Base-by-base conservation (phyloP, 352 stramenopile species). In the Elongisporangium undulatum region DNA sequence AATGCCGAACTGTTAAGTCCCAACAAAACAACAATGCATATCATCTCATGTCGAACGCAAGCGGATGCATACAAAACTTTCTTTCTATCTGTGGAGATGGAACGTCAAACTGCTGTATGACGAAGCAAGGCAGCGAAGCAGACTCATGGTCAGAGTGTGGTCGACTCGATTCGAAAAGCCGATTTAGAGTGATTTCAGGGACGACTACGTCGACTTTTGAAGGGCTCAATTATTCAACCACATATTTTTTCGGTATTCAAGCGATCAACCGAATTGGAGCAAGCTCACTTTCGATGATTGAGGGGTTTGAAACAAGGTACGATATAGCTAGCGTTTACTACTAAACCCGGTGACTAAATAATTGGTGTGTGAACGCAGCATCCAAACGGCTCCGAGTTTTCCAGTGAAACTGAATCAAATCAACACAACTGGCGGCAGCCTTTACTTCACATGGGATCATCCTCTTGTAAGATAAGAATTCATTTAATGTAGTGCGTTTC, bases 171-270 rank as follows among this genome's bases (percentile, higher is more conserved):
- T 2, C 38, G 19, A 51, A 22, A 8, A 57, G n/a, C 12, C 51
- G 64, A 23, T 55, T 65, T 22, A 62, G 61, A 45, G 22, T 71
- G 22, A 62, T 78, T 8, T 59, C 71, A 0, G 67, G 73, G 0
- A 65, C 72, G 16, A 88, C 76, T 16, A 64, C 71, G 13, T 66
- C 67, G 1, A n/a, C 67, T 21, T 82, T 87, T 48, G 63, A 67
- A 19, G 59, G 58, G 4, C 63, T 90, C 0, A 76, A 71, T 22
- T 70, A 76, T 39, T 85, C 78, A 7, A 74, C 78, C 12, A 66
- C 52, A 2, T 90, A 89, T 45, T 83, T 73, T 53, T 69, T 86
- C 50, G 75, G 73, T 20, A 72, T 89, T 0, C 69, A 75, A 72
- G 76, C 69, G 1, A 75, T 68, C 26, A 89, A 79, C 53, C 23